Conservation (phyloP, 352 stramenopile genomes). For the Phytophthora brassicae region DNA sequence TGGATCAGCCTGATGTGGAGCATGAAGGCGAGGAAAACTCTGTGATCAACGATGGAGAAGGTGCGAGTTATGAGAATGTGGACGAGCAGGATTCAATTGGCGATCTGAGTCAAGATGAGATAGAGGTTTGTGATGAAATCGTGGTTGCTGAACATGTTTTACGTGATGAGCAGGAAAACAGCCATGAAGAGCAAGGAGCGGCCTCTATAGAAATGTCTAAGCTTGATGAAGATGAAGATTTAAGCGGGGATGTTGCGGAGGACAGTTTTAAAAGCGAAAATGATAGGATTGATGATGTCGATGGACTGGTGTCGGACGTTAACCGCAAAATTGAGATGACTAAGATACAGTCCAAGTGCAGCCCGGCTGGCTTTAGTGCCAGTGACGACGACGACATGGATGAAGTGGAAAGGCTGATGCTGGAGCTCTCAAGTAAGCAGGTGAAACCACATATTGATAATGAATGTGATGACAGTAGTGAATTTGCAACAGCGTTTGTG, state of each 20-base stretch:
- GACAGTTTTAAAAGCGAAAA: constrained; percentile 18
- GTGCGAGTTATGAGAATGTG: constrained; percentile 31
- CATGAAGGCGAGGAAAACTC: constrained; percentile 18
- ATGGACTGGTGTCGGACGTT: constrained; percentile 16
- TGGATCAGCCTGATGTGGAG: constrained; percentile 34
- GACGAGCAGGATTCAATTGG: constrained; percentile 30
- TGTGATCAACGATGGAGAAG: constrained; percentile 28
- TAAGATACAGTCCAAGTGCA: constrained; percentile 20
- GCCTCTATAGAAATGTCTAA: constrained; percentile 22
- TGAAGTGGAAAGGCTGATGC: constrained; percentile 33
- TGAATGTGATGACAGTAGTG: constrained; percentile 40
- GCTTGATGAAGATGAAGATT: constrained; percentile 28
- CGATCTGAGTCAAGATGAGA: constrained; percentile 33
- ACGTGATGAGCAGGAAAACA: constrained; percentile 39
- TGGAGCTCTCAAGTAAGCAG: constrained; percentile 29
- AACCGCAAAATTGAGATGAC: constrained; percentile 19
- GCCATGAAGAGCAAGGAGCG: constrained; percentile 23
- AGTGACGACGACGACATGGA: constrained; percentile 22
- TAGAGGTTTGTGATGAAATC: constrained; percentile 28
- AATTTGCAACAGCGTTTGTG: constrained; percentile 29
- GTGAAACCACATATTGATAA: constrained; percentile 30
- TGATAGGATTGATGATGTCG: constrained; percentile 27
- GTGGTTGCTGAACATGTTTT: constrained; percentile 35
- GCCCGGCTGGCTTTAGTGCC: constrained; percentile 14
- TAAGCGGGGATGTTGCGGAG: constrained; percentile 19